Conservation (phyloP, 2,329 filamentous ascomycete species). For the Cercospora sesami region DNA sequence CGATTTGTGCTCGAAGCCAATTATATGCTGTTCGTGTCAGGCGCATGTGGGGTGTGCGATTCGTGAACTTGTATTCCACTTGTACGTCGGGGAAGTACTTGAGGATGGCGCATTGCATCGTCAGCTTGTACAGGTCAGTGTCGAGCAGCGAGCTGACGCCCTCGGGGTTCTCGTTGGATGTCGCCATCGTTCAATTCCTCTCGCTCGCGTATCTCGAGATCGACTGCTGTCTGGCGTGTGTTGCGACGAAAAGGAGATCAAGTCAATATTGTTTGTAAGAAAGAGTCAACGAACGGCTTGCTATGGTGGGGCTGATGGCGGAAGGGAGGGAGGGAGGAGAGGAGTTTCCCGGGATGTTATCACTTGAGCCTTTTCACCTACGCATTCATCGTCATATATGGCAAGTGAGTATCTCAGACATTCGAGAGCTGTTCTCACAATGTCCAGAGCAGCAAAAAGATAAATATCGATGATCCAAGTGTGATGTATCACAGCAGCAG, state of each 20-base stretch:
- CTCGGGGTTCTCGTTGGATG: conserved; percentile 32
- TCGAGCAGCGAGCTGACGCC: conserved; percentile 50
- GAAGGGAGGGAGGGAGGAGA: not conserved
- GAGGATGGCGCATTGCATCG: conserved; percentile 95
- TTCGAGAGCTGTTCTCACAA: not conserved
- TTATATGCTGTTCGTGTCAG: conserved; percentile 77
- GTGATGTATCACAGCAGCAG: not conserved
- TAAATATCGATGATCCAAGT: not conserved
- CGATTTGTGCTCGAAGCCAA: conserved; percentile 83
- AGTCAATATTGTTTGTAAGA: not conserved
- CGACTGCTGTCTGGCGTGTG: not conserved
- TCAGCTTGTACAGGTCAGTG: conserved; percentile 86
- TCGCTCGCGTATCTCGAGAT: not conserved
- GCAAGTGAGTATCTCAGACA: not conserved
- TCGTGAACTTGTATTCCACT: conserved; percentile 92
- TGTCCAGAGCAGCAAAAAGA: not conserved
- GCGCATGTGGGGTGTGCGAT: conserved; percentile 91
- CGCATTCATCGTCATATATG: not conserved
- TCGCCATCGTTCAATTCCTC: not conserved
- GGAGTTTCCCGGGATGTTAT: not conserved
- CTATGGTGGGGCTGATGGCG: not conserved
- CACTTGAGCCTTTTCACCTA: not conserved
- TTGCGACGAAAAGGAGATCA: too few species aligned
- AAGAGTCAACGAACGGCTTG: conserved; percentile 4
- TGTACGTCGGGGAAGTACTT: conserved; percentile 81